Evolutionary conservation across 2,329 filamentous ascomycete species (phyloP).

Genomic region (Hymenotorrendiella dingleyae): DNA sequence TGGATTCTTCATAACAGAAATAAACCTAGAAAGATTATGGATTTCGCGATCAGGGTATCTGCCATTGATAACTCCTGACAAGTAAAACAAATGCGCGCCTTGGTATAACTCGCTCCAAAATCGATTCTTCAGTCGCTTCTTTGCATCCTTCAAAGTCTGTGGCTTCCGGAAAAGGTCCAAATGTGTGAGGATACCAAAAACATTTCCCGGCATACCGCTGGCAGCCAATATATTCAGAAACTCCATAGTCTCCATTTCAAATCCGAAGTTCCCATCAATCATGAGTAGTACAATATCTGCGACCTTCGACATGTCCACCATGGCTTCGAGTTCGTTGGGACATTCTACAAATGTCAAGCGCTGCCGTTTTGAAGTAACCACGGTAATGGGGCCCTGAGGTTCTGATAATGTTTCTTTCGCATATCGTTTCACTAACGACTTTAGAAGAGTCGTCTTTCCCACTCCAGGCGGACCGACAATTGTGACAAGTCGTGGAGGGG

Average conservation of each 20-base stretch:
- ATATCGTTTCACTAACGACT: constrained; percentile 88
- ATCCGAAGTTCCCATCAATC: constrained; percentile 98
- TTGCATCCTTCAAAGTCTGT: constrained; percentile 83
- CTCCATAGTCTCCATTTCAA: constrained; percentile 99
- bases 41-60: constrained; percentile 95
- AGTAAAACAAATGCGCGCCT: constrained; percentile 93
- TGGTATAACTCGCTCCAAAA: constrained; percentile 98
- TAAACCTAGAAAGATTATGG: constrained; percentile 88
- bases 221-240: constrained; percentile 91
- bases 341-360: constrained; percentile 94
- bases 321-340: constrained; percentile 90
- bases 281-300: constrained; percentile 95
- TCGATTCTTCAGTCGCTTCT: constrained; percentile 91
- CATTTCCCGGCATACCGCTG: constrained; percentile 96
- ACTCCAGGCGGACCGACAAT: constrained; percentile 94
- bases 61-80: constrained; percentile 94
- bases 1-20: constrained; percentile 99
- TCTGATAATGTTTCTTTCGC: constrained; percentile 91
- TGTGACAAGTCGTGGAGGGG: constrained; percentile 84
- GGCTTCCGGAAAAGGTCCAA: constrained; percentile 93
- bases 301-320: constrained; percentile 96
- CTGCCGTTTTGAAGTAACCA: constrained; percentile 94
- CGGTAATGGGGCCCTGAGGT: constrained; percentile 86
- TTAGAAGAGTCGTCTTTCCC: constrained; percentile 92
- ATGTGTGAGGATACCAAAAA: constrained; percentile 95